Base-by-base conservation (phyloP, 768 basidiomycete genomes). In the Lactifluus piperatus region DNA sequence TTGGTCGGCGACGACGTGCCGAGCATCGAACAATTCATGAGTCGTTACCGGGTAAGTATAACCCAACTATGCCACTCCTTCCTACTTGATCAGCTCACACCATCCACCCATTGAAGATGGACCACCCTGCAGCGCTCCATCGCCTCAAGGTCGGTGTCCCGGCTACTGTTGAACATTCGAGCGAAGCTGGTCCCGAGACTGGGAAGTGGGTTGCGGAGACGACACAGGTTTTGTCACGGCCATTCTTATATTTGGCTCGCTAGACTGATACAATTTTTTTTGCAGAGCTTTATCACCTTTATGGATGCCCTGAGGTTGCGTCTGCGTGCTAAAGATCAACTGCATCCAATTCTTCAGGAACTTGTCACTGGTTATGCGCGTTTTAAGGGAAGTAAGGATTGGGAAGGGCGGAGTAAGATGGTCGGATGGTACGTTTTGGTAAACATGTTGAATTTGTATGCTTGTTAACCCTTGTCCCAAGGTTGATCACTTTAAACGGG, bases 161-260 rank as follows among this genome's bases (percentile, higher is more conserved):
- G 4, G 95, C 95, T 0, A 98, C 94, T 0, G 89, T 97, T 4
- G 94, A 98, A 70, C 95, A 98, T 71, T 90, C 91, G 13, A 88
- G 88, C 46, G 93, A 94, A 70, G 88, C 88, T 8, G 92, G 91
- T 0, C 88, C 88, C 11, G 94, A 97, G 72, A 91, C 91, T 0
- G 89, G 90, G 36, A 97, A 97, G 72, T 94, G 91, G 89, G 92
- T 99, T 26, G 95, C 95, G 9, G 92, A 97, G 72, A 97, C 95
- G 5, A 98, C 95, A 0, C 91, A 95, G 80, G 94, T 91, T n/a
- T 45, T 56, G 75, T 60, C 18, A 18, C 22, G 18, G 0, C 18
- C 24, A 5, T 24, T 13, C 41, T 41, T 13, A 14, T 55, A 16
- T 54, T 45, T 55, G 30, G 24, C n/a, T 10, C 9, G n/a, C 8